Evolutionary conservation across 768 basidiomycete species (phyloP).

Genomic region (Infundibulicybe gibba): DNA sequence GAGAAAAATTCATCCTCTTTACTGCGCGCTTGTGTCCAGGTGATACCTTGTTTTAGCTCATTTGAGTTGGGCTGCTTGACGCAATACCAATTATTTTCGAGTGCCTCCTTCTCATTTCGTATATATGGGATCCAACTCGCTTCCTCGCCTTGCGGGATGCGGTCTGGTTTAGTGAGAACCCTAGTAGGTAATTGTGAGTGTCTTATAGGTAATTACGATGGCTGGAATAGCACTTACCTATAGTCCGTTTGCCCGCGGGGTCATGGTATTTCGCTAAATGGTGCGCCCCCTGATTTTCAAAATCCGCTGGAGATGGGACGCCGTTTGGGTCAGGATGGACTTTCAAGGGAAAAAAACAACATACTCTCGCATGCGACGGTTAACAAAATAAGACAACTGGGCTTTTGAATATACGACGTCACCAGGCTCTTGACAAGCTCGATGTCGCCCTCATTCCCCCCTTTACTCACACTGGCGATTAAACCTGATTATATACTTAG

Average conservation of each 20-base stretch:
- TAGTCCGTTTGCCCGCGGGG: conserved; percentile 61
- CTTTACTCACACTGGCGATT: conserved; percentile 50
- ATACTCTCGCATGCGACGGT: conserved; percentile 64
- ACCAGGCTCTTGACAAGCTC: conserved; percentile 58
- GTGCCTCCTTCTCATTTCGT: conserved; percentile 44
- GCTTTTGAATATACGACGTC: conserved; percentile 52
- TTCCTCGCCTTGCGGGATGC: conserved; percentile 55
- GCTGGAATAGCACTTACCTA: conserved; percentile 39
- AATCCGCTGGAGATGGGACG: conserved; percentile 44
- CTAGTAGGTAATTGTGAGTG: conserved; percentile 23
- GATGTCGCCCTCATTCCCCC: conserved; percentile 53
- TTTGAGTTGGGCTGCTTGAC: conserved; percentile 52
- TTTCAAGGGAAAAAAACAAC: conserved; percentile 17
- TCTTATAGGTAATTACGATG: not conserved
- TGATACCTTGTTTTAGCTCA: conserved; percentile 45
- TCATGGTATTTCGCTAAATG: conserved; percentile 59
- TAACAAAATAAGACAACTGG: conserved; percentile 60
- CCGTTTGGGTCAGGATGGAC: not conserved
- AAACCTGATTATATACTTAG: conserved; percentile 33
- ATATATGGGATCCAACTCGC: conserved; percentile 54
- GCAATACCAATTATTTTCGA: conserved; percentile 58
- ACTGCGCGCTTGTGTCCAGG: conserved; percentile 58
- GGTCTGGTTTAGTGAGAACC: conserved; percentile 77
- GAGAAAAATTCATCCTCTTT: conserved; percentile 58
- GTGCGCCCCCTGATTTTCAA: conserved; percentile 76